These are phyloP conservation scores for Achaetomium macrosporum DNA, from an alignment of 2,329 filamentous ascomycete species.

Conservation along the genomic window DNA sequence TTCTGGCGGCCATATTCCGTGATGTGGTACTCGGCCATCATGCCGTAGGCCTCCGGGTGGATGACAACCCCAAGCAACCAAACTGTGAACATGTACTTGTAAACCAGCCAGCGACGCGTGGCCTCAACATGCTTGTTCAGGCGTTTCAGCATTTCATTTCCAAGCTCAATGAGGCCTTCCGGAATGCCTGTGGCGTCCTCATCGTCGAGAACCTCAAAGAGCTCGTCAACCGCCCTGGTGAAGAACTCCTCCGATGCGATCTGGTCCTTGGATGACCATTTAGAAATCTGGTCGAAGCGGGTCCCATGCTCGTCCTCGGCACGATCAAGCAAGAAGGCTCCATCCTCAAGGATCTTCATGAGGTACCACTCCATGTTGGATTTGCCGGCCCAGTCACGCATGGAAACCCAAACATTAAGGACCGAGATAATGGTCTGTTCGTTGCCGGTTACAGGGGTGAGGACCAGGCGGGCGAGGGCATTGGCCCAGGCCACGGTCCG, in stretches of 20 bases:
- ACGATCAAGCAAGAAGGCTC: constrained; percentile 82
- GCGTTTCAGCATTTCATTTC: constrained; percentile 74
- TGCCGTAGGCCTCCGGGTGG: constrained; percentile 74
- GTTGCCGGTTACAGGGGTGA: constrained; percentile 66
- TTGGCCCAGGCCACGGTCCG: constrained; percentile 85
- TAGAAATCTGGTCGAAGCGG: constrained; percentile 59
- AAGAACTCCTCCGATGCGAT: constrained; percentile 86
- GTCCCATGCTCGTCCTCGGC: constrained; percentile 72
- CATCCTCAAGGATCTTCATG: constrained; percentile 89
- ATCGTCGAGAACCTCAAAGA: constrained; percentile 84
- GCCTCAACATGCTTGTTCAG: constrained; percentile 68
- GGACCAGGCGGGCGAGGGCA: constrained; percentile 75
- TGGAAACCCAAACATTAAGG: constrained; percentile 78
- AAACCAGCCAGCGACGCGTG: constrained; percentile 77
- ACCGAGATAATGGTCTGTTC: constrained; percentile 79
- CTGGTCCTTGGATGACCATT: constrained; percentile 72
- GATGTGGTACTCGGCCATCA: constrained; percentile 86
- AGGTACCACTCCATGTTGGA: constrained; percentile 89
- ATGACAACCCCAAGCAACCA: constrained; percentile 80
- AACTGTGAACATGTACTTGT: constrained; percentile 85
- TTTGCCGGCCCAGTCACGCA: constrained; percentile 85
- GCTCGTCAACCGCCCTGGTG: constrained; percentile 67
- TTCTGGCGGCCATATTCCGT: constrained; percentile 84
- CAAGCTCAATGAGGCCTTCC: constrained; percentile 75
- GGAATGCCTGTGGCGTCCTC: constrained; percentile 80